These are phyloP conservation scores for Lactarius sp. DNA, from an alignment of 768 basidiomycete genomes.

Conservation along the genomic window DNA sequence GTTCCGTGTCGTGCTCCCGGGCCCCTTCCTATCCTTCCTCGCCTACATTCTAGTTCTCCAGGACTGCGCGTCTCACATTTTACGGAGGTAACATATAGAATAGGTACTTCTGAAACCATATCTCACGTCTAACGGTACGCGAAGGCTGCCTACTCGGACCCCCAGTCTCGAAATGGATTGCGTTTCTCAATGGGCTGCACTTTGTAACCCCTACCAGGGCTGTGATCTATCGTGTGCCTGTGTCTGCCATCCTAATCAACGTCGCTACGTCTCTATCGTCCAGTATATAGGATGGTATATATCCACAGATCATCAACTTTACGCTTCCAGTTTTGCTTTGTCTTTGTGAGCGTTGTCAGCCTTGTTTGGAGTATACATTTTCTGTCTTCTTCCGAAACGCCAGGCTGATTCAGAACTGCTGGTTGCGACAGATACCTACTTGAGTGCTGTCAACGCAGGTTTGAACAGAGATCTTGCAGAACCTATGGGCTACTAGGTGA, in stretches of 20 bases:
- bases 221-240: too few species aligned
- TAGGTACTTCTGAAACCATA: too few species aligned
- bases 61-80: conserved; percentile 60
- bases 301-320: conserved; percentile 77
- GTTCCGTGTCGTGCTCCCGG: background rate
- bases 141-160: too few species aligned
- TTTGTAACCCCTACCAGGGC: too few species aligned
- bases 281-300: conserved; percentile 54
- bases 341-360: conserved; percentile 69
- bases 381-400: background rate
- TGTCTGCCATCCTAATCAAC: too few species aligned
- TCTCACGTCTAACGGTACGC: too few species aligned
- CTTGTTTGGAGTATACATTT: conserved; percentile 72
- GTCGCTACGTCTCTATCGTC: background rate
- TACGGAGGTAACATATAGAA: conserved; percentile 54
- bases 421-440: conserved; percentile 17
- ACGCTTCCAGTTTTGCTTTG: too few species aligned
- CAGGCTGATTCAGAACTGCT: background rate
- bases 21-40: background rate
- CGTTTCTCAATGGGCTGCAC: too few species aligned
- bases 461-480: background rate
- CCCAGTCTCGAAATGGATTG: too few species aligned
- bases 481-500: background rate
- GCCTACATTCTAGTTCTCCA: conserved; percentile 39
- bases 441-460: conserved; percentile 14